A percentile compares a stretch with the other conserved stretches of the same genome.
These are phyloP conservation scores for Sphenostylis stenocarpa DNA, from an alignment of 306 rosid genomes.

Conservation along the genomic window DNA sequence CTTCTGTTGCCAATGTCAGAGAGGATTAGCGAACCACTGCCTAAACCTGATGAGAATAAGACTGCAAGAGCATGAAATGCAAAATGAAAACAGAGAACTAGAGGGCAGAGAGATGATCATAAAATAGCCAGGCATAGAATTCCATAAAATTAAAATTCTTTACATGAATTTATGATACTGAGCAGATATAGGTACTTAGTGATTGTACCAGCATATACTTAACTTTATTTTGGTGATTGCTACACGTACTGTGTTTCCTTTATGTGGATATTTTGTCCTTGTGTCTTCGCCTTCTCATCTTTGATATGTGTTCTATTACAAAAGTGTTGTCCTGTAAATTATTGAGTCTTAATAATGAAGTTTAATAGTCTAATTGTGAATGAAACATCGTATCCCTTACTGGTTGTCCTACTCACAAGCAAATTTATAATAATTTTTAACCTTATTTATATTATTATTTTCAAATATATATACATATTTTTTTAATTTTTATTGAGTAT, in stretches of 20 bases:
- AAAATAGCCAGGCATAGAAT: neutral
- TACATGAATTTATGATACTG: neutral
- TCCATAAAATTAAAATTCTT: neutral
- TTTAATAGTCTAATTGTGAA: neutral
- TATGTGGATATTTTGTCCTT: neutral
- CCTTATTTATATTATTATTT: neutral
- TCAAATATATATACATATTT: neutral
- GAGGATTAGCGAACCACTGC: neutral
- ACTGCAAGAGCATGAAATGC: neutral
- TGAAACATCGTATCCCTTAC: neutral
- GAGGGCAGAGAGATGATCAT: neutral
- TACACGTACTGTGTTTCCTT: neutral
- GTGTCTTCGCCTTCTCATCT: neutral
- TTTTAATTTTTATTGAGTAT: neutral
- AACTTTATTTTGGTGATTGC: neutral
- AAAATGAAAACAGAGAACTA: neutral
- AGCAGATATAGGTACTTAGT: neutral
- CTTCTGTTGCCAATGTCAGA: neutral
- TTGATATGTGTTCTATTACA: neutral
- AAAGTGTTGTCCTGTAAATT: neutral
- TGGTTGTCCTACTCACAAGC: neutral
- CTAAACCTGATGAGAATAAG: neutral
- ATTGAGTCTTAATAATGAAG: neutral
- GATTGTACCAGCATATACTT: neutral
- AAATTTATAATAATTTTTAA: neutral